phyloP scores from a whole-genome alignment of 345 rosid species.

The Corchorus olitorius region DNA sequence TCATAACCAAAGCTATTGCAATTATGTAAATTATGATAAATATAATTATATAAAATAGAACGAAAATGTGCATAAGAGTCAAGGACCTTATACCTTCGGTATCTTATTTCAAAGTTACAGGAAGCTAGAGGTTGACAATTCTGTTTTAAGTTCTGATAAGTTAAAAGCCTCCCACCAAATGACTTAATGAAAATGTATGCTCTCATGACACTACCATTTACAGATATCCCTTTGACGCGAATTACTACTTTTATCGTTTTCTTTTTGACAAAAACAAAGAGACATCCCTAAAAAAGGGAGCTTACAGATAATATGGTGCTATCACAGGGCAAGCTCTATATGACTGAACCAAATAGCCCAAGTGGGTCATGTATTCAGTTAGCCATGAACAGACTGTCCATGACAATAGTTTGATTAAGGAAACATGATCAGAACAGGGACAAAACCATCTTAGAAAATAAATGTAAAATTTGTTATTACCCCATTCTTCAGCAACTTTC shows the following conservation, averaged over 20 bases:
- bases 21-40: neutral
- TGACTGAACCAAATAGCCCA: neutral
- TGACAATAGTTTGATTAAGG: neutral
- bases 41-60: neutral
- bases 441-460: neutral
- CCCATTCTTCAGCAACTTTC: constrained; percentile 75
- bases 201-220: neutral
- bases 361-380: neutral
- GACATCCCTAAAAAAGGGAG: neutral
- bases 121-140: neutral
- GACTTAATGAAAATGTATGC: neutral
- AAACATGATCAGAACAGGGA: neutral
- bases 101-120: neutral
- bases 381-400: neutral
- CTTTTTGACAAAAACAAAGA: neutral
- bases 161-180: neutral
- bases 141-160: neutral
- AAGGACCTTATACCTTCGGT: neutral
- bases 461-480: constrained; percentile 39
- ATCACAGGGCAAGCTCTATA: neutral
- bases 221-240: neutral
- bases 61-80: neutral
- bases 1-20: no score
- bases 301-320: neutral
- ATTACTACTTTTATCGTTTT: neutral